Conservation (phyloP, 306 rosid species). For the Lotus japonicus region DNA sequence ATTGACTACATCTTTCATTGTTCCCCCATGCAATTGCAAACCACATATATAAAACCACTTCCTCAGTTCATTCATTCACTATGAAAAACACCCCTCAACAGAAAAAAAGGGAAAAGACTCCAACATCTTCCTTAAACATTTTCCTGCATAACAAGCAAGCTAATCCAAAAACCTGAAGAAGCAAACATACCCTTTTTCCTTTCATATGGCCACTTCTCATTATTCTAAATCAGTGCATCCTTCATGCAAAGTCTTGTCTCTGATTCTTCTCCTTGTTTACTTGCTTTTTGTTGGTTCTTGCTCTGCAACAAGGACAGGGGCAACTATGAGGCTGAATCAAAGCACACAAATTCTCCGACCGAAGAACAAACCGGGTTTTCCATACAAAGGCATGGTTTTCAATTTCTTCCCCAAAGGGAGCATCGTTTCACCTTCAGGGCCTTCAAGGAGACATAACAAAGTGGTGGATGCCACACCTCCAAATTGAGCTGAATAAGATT, state of each 20-base stretch:
- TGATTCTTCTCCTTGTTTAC: constrained; percentile 28
- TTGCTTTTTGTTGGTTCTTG: constrained; percentile 42
- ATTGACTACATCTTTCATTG: constrained; percentile 25
- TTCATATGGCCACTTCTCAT: constrained; percentile 39
- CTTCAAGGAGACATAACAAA: constrained; percentile 80
- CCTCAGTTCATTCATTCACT: not conserved
- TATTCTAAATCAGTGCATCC: constrained; percentile 25
- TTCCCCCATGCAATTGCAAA: constrained; percentile 53
- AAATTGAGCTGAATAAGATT: constrained; percentile 29
- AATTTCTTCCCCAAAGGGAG: constrained; percentile 69
- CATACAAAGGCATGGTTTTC: constrained; percentile 41
- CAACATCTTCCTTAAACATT: constrained; percentile 22
- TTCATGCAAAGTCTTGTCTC: constrained; percentile 18
- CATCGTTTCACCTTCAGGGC: constrained; percentile 75
- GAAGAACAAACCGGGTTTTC: constrained; percentile 16
- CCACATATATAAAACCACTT: constrained; percentile 26
- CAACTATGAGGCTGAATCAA: constrained; percentile 21
- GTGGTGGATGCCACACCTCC: constrained; percentile 45
- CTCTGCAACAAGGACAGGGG: constrained; percentile 55
- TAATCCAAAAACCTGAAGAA: not conserved
- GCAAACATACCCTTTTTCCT: not conserved
- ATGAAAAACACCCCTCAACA: not conserved
- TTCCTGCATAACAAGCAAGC: not conserved
- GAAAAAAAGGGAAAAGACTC: not conserved
- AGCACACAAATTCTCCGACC: not conserved